Conservation (phyloP, 805 yeast genomes). For the Spathaspora boniae region DNA sequence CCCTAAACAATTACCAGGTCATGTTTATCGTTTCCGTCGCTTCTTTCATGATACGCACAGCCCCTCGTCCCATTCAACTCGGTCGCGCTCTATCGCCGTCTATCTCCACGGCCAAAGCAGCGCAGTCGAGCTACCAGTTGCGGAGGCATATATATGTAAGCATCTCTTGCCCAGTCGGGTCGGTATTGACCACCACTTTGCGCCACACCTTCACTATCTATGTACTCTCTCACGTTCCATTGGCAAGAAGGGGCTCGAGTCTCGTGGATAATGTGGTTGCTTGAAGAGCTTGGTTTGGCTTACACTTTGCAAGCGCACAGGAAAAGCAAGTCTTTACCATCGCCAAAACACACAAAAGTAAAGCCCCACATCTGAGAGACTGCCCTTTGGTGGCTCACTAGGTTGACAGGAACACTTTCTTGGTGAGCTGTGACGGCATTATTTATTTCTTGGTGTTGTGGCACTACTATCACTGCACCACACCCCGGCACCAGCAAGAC, state of each 20-base stretch:
- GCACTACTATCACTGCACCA: slow-evolving; percentile 43
- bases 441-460: slow-evolving; percentile 46
- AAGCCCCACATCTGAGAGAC: slow-evolving; percentile 35
- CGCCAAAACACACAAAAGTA: slow-evolving; percentile 23
- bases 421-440: slow-evolving; percentile 61
- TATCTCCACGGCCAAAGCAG: neutral
- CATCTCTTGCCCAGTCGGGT: neutral
- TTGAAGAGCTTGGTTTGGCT: slow-evolving; percentile 28
- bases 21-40: neutral
- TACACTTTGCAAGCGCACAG: slow-evolving; percentile 28
- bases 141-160: neutral
- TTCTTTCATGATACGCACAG: too few relatives aligned
- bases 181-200: neutral
- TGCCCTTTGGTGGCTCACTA: slow-evolving; percentile 25
- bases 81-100: neutral
- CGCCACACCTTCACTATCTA: neutral
- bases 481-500: slow-evolving; percentile 36
- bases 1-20: neutral
- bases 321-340: slow-evolving; percentile 25
- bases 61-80: neutral
- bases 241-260: slow-evolving; percentile 25
- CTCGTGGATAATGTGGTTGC: slow-evolving; percentile 31
- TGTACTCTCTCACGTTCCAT: neutral
- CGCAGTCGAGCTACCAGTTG: neutral
- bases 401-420: slow-evolving; percentile 15